Percentiles rank a stretch among this genome's conserved stretches.
Conservation (phyloP, 306 rosid genomes). For the Urtica urens region DNA sequence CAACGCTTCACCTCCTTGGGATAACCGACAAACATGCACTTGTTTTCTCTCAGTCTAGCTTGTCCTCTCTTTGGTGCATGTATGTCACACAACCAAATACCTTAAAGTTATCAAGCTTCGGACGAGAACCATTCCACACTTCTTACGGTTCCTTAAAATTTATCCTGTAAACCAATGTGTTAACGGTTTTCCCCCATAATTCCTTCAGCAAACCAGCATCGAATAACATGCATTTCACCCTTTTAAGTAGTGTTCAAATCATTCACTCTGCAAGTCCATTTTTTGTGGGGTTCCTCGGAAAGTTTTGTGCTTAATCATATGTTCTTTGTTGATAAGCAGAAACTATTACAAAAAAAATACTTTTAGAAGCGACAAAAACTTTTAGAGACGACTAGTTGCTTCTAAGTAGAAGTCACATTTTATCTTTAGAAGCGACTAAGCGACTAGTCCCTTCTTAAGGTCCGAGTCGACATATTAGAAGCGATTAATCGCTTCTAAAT, state of each 20-base stretch:
- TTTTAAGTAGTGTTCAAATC: not conserved
- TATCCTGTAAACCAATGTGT: not conserved
- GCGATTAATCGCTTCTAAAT: too few relatives aligned
- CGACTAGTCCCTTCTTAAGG: too few relatives aligned
- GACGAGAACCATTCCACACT: not conserved
- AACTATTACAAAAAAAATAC: too few relatives aligned
- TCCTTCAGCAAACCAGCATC: not conserved
- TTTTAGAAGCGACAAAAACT: too few relatives aligned
- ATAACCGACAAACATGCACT: not conserved
- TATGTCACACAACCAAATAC: not conserved
- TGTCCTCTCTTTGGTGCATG: not conserved
- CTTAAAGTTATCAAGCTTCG: not conserved
- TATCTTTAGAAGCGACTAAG: too few relatives aligned
- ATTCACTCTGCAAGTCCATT: not conserved
- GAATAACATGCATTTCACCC: not conserved
- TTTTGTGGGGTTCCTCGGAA: not conserved
- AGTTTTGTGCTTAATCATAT: not conserved
- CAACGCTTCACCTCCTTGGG: not conserved
- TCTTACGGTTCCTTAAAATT: not conserved
- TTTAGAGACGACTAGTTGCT: too few relatives aligned
- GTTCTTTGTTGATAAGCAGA: not conserved
- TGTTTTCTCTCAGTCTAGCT: not conserved
- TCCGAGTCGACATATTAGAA: too few relatives aligned
- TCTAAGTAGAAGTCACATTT: too few relatives aligned
- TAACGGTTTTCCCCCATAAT: not conserved